These are phyloP conservation scores for Chlamydomonas sp. DNA, from an alignment of 139 green algal genomes.

Conservation along the genomic window DNA sequence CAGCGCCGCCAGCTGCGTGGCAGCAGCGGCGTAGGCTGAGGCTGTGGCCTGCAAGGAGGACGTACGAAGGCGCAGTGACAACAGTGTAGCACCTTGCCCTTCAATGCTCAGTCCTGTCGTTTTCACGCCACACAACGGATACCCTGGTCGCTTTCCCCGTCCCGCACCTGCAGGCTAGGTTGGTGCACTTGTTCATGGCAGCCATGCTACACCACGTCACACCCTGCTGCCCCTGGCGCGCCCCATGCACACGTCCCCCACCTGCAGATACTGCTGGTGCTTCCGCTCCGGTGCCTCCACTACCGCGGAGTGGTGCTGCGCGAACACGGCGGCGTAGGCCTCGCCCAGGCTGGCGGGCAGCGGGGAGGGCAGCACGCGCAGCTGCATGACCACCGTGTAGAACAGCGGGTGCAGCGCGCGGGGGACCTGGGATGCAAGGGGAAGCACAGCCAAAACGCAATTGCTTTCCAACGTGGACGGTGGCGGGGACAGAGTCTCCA, in stretches of 20 bases:
- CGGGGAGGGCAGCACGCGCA: slow-evolving; percentile 10
- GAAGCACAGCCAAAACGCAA: no score
- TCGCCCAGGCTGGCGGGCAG: slow-evolving; percentile 23
- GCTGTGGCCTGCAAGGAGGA: no score
- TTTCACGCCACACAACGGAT: no score
- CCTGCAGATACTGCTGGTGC: background rate
- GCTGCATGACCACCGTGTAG: slow-evolving; percentile 30
- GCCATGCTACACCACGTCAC: no score
- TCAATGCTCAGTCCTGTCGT: no score
- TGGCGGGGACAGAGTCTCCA: background rate
- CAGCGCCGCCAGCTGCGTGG: background rate
- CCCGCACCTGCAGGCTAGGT: no score
- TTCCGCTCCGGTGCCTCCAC: background rate
- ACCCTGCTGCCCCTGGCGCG: no score
- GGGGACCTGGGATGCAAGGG: background rate
- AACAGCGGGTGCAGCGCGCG: slow-evolving; percentile 9
- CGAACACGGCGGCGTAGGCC: slow-evolving; percentile 23
- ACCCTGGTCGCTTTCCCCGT: no score
- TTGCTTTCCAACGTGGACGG: background rate
- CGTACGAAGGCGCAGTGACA: no score
- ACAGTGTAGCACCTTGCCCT: no score
- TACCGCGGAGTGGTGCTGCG: background rate
- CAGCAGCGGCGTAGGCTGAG: no score
- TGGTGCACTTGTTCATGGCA: no score
- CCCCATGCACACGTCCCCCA: background rate